Evolutionary conservation across 1,284 basidiomycete genomes (phyloP), one percentile per base, ranked within the genome.

Genomic region (Boletus sp.): DNA sequence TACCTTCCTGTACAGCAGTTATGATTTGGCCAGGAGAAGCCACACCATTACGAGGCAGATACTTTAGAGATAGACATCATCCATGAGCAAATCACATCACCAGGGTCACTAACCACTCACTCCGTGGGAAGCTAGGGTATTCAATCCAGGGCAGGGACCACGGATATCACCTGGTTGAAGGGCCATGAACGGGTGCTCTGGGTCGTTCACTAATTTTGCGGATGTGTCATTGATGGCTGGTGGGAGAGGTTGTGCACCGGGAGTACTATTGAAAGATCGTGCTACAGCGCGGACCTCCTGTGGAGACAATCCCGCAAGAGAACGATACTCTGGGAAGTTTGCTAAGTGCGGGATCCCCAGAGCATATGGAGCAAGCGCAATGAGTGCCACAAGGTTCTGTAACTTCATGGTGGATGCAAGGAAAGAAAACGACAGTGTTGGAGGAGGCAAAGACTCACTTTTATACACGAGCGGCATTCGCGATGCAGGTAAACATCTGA

Each of bases 81-180:
- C 30, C 14, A 25, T 48, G 31, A 6, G 28, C n/a, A 48, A 55
- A 27, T 28, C 3, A 1, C 10, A 6, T 49, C 31, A 28, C 14
- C 1, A 10, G 52, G 13, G 27, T 23, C 7, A 21, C 13, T 1
- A 17, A 30, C 25, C 25, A 61, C 69, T 62, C n/a, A 74, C 69
- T 27, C 79, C 77, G 43, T 80, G 78, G 66, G 80, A 81, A n/a
- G 79, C 80, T n/a, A 81, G 68, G 1, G 79, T 69, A 60, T 82
- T 83, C 37, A 82, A 69, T 17, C 77, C 85, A 6, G 84, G 81
- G 58, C 81, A 82, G 1, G 81, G 80, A 21, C 78, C 75, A 28
- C 87, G 70, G 23, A 74, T 64, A 25, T 76, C 72, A 30, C 71
- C 65, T 25, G 69, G 64, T 16, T 8, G 58, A 35, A 62, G 58